Evolutionary conservation across 1,139 yeast genomes (phyloP).

Genomic region (Nakaseomyces nivariensis): DNA sequence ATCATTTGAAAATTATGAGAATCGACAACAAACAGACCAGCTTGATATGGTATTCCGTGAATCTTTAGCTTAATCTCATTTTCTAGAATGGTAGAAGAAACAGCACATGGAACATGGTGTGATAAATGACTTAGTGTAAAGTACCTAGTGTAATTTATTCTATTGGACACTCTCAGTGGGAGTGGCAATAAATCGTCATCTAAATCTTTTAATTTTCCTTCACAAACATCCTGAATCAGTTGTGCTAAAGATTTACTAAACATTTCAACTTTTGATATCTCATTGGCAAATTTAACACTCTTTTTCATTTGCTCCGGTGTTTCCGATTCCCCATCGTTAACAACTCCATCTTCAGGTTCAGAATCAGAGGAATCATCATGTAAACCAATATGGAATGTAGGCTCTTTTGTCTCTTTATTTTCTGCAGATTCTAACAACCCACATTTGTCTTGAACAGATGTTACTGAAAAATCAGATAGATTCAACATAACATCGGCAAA

Average conservation of each 20-base stretch:
- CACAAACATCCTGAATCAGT: conserved; percentile 20
- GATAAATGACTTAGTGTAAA: conserved; percentile 46
- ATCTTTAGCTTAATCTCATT: conserved; percentile 42
- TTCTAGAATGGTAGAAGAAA: conserved; percentile 47
- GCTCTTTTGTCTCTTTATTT: conserved; percentile 2
- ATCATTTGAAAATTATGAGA: conserved; percentile 20
- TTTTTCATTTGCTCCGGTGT: conserved; percentile 11
- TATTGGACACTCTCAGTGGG: conserved; percentile 32
- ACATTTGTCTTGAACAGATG: conserved; percentile 19
- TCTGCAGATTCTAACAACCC: conserved; percentile 9
- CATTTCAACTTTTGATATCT: conserved; percentile 17
- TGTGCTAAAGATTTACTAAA: conserved; percentile 27
- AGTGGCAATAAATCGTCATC: conserved; percentile 32
- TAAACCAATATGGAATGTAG: conserved; percentile 7
- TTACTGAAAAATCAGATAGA: conserved; percentile 20
- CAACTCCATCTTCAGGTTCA: conserved; percentile 3
- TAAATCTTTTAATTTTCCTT: conserved; percentile 25
- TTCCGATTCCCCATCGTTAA: neutral
- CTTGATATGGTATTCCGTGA: conserved; percentile 74
- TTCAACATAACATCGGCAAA: conserved; percentile 53
- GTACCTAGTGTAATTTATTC: conserved; percentile 50
- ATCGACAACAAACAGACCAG: conserved; percentile 68
- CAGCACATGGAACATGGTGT: conserved; percentile 54
- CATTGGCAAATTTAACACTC: conserved; percentile 28
- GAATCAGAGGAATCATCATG: conserved; percentile 4